phyloP scores from a whole-genome alignment of 164 flowering plant species.

The Stephania cephalantha region DNA sequence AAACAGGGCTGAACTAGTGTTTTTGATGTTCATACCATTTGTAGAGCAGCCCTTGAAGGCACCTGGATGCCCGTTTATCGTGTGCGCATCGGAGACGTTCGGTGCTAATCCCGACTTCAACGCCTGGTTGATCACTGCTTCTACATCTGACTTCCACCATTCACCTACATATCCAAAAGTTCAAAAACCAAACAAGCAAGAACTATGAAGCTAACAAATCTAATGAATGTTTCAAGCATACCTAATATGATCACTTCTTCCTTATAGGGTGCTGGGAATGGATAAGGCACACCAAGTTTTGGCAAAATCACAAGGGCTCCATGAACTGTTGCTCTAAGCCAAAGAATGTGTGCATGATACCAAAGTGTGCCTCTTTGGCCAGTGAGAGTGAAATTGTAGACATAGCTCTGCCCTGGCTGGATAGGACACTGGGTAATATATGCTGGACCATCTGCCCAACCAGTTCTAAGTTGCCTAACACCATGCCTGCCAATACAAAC shows the following conservation, averaged over 20 bases:
- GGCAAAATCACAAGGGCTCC: conserved; percentile 8
- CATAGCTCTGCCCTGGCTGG: conserved; percentile 7
- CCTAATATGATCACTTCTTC: conserved; percentile 21
- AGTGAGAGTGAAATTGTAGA: conserved; percentile 12
- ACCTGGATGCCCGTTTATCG: conserved; percentile 45
- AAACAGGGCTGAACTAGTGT: neutral
- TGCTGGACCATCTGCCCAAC: conserved; percentile 4
- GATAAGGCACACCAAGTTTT: conserved; percentile 11
- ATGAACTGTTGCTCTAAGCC: conserved; percentile 2
- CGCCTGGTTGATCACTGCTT: conserved; percentile 31
- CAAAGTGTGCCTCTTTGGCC: conserved; percentile 16
- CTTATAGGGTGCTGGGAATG: conserved; percentile 10
- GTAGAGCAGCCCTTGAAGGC: conserved; percentile 30
- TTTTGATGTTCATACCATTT: neutral
- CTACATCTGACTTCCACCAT: conserved; percentile 46
- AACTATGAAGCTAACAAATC: neutral
- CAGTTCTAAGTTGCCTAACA: conserved; percentile 12
- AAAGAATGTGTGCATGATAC: neutral
- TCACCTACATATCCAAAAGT: conserved; percentile 20
- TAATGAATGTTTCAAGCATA: neutral
- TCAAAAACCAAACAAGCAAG: neutral
- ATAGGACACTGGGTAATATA: neutral
- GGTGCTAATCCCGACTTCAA: conserved; percentile 36
- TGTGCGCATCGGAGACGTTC: conserved; percentile 49
- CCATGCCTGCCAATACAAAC: conserved; percentile 12